A percentile compares a stretch with the other conserved stretches of the same genome.
Conservation (phyloP, 352 stramenopile species). For the Globisporangium acanthophoron region DNA sequence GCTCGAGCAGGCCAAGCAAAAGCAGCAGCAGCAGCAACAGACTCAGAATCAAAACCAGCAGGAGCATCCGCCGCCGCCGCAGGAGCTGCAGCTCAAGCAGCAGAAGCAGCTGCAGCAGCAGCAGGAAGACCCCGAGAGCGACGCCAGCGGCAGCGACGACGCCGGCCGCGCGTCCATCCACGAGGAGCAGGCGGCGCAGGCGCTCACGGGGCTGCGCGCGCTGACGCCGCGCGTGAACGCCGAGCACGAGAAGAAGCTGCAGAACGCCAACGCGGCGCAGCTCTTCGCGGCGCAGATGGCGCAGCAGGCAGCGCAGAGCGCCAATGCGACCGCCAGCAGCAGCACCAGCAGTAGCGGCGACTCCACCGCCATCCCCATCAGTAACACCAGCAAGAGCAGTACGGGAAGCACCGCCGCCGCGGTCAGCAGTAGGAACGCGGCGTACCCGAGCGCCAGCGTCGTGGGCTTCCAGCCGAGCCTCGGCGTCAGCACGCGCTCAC, state of each 20-base stretch:
- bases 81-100: neutral
- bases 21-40: neutral
- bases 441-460: slow-evolving; percentile 8
- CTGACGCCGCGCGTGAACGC: slow-evolving; percentile 11
- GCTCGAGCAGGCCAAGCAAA: slow-evolving; percentile 12
- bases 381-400: neutral
- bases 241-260: slow-evolving; percentile 14
- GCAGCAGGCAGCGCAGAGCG: neutral
- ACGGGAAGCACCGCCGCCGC: neutral
- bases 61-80: too few relatives aligned
- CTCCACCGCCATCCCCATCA: neutral
- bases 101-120: neutral
- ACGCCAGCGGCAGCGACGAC: slow-evolving; percentile 10
- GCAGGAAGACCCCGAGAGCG: slow-evolving; percentile 5
- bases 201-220: slow-evolving; percentile 61
- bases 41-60: neutral
- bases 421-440: slow-evolving; percentile 6
- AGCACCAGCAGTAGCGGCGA: neutral
- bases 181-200: slow-evolving; percentile 63
- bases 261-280: slow-evolving; percentile 9
- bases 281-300: slow-evolving; percentile 6
- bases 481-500: slow-evolving; percentile 15
- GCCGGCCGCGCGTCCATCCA: slow-evolving; percentile 28
- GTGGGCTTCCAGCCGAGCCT: slow-evolving; percentile 10
- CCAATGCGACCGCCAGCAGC: neutral